Conservation (phyloP, 176 grass and related monocot genomes). For the Bonia amplexicaulis region DNA sequence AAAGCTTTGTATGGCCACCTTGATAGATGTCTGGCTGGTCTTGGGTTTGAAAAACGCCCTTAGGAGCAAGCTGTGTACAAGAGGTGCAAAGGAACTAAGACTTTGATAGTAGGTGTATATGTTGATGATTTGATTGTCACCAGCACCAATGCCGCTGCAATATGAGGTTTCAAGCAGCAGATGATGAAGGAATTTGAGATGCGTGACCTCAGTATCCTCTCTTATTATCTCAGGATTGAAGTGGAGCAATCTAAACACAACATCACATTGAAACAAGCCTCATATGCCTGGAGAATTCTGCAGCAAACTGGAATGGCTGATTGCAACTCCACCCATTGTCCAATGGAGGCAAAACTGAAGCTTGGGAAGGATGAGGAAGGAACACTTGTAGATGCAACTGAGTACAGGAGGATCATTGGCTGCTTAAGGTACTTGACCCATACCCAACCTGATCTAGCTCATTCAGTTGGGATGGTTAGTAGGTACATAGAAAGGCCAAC, state of each 20-base stretch:
- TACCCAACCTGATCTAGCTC: not conserved
- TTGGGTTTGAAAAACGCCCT: not conserved
- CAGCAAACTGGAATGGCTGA: not conserved
- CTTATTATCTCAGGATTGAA: no score
- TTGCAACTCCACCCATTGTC: no score
- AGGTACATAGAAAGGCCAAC: not conserved
- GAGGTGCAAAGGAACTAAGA: not conserved
- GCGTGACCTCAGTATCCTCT: no score
- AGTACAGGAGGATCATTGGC: no score
- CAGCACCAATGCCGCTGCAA: no score
- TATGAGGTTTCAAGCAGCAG: no score
- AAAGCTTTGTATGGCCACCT: not conserved
- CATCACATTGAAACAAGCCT: not conserved
- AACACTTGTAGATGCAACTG: no score
- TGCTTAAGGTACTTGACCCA: not conserved
- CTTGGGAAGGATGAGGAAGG: no score
- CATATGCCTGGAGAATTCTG: not conserved
- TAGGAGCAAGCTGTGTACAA: not conserved
- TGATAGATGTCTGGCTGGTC: rapidly evolving
- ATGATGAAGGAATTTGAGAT: no score
- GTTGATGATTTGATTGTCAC: not conserved
- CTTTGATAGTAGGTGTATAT: not conserved
- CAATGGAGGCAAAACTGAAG: no score
- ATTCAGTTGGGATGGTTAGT: not conserved
- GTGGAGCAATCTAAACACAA: no score